Conservation (phyloP, 2,329 filamentous ascomycete species). For the Zasmidium cellare region DNA sequence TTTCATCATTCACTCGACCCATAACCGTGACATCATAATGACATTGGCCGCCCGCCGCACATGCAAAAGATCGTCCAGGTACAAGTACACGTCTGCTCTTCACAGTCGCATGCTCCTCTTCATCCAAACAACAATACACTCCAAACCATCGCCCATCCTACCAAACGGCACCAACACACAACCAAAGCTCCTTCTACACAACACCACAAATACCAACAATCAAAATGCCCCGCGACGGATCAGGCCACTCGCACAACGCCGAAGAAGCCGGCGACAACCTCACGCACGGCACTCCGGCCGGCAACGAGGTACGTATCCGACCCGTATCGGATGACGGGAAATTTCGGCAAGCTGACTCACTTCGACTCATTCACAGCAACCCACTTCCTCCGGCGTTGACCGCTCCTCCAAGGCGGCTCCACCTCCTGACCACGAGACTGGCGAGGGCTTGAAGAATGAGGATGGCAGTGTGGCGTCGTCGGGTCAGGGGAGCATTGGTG, state of each 20-base stretch:
- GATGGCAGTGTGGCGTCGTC: slow-evolving; percentile 11
- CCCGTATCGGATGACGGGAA: not conserved
- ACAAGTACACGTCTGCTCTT: not conserved
- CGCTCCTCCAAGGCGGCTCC: slow-evolving; percentile 42
- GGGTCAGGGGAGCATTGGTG: slow-evolving; percentile 7
- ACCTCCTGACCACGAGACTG: slow-evolving; percentile 40
- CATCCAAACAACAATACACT: not conserved
- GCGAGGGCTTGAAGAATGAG: slow-evolving; percentile 27
- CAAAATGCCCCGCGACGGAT: slow-evolving; percentile 44
- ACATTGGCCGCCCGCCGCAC: too few relatives aligned
- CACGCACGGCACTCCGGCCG: slow-evolving; percentile 36
- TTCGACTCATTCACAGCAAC: slow-evolving; percentile 3
- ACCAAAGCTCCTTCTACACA: not conserved
- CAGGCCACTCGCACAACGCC: slow-evolving; percentile 43
- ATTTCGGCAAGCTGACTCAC: not conserved
- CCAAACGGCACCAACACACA: not conserved
- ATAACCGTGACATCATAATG: too few relatives aligned
- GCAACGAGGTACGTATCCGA: slow-evolving; percentile 33
- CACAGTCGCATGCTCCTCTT: too few relatives aligned
- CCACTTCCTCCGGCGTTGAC: slow-evolving; percentile 29
- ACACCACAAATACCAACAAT: slow-evolving; percentile 10
- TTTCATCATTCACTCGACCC: too few relatives aligned
- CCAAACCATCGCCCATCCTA: not conserved
- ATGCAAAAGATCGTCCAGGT: too few relatives aligned
- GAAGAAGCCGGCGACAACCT: slow-evolving; percentile 39